Evolutionary conservation across 306 rosid genomes (phyloP), one percentile per base, ranked within the genome.

Genomic region (Trifolium subterraneum): DNA sequence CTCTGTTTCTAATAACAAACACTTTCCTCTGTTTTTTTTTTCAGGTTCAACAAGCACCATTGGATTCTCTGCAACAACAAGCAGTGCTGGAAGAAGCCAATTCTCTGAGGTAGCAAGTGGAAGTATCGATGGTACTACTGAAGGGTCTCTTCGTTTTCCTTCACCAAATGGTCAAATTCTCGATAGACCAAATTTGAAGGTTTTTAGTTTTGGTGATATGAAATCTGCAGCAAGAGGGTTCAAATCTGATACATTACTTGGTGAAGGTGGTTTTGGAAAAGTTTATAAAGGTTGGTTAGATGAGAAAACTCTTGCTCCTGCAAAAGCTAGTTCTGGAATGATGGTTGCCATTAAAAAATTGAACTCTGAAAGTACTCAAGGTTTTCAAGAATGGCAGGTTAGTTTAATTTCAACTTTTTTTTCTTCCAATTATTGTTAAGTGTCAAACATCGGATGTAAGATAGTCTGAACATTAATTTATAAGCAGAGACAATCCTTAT

Each of bases 261-360:
- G 98, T 16, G 92, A 88, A 58, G 98, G 98, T 20, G 98, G 97
- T 1, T 93, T 93, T 63, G 98, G 98, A 13, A 86, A 42, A 80
- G 98, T 93, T 27, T 91, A 82, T 79, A 93, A 82, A 35, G 97
- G 96, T n/a, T 91, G 97, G 96, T 80, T 93, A 12, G 96, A 91
- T 78, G 91, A 80, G 80, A 88, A 64, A 69, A 87, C 91, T 2
- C 89, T 93, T 23, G 19, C 81, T 0, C 98, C 98, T 20, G 73
- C 89, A 3, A 91, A 77, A 76, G 11, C 77, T 10, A 89, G 87
- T 5, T 54, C 73, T 44, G 98, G 93, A 22, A 81, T 85, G 79
- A 29, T 80, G 65, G 96, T 93, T 11, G 98, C 98, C 8, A 82
- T 93, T 7, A 89, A 93, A 80, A 88, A 87, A 77, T 76, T 91